phyloP scores from a whole-genome alignment of 139 green algal genomes.

The Closterium sp. region DNA sequence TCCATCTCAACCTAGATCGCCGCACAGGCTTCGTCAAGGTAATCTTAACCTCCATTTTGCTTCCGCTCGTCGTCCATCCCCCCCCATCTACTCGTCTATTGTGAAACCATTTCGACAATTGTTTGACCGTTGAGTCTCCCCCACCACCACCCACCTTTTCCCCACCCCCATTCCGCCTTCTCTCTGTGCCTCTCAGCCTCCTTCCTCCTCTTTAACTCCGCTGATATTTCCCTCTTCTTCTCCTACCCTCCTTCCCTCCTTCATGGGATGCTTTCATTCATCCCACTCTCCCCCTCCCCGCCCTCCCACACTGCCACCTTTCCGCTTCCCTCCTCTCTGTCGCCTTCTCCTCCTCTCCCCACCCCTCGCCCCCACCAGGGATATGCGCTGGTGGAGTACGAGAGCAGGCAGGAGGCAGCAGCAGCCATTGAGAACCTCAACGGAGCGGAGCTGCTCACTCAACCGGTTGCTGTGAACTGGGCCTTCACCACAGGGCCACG shows the following conservation, averaged over 20 bases:
- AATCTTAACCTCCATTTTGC: too few species aligned
- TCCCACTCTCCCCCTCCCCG: background rate
- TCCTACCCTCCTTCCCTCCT: background rate
- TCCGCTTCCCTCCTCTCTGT: background rate
- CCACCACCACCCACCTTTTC: too few species aligned
- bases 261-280: background rate
- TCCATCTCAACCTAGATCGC: slow-evolving; percentile 95
- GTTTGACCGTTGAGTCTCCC: too few species aligned
- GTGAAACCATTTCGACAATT: too few species aligned
- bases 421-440: slow-evolving; percentile 83
- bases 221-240: too few species aligned
- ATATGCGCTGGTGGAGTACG: slow-evolving; percentile 96
- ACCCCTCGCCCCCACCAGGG: slow-evolving; percentile 56
- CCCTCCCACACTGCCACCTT: background rate
- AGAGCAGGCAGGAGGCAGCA: slow-evolving; percentile 75
- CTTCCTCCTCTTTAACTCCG: background rate
- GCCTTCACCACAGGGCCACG: slow-evolving; percentile 61
- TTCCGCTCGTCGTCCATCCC: too few species aligned
- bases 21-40: slow-evolving; percentile 87
- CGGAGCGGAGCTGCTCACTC: slow-evolving; percentile 74
- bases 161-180: too few species aligned
- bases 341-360: background rate
- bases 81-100: too few species aligned
- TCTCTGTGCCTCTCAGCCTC: too few species aligned
- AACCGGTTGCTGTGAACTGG: slow-evolving; percentile 70